Conservation (phyloP, 1,284 basidiomycete genomes). For the Rhodotorula sp. region DNA sequence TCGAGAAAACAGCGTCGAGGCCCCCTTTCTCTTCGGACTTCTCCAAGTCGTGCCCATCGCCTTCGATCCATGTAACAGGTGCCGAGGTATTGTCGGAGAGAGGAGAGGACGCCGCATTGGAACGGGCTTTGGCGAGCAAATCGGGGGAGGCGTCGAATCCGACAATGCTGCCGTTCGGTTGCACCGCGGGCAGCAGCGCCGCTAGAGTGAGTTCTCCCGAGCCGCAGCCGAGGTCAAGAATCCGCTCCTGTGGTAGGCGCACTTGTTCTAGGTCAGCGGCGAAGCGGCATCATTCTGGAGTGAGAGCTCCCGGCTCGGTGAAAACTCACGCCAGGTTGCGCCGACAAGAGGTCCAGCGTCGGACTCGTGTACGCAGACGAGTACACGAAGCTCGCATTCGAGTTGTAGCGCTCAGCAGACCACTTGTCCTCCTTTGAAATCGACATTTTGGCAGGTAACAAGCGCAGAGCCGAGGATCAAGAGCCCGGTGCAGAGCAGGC, state of each 20-base stretch:
- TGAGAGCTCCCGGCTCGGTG: no score
- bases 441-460: neutral
- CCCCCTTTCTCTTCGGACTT: constrained; percentile 41
- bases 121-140: constrained; percentile 59
- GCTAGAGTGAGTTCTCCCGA: constrained; percentile 66
- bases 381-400: constrained; percentile 65
- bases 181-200: constrained; percentile 13
- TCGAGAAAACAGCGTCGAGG: constrained; percentile 66
- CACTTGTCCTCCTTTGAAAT: constrained; percentile 48
- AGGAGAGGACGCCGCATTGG: constrained; percentile 52
- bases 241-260: constrained; percentile 53
- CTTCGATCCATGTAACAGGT: constrained; percentile 9
- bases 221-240: constrained; percentile 78
- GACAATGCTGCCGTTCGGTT: constrained; percentile 57
- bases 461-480: neutral
- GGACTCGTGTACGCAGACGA: constrained; percentile 63
- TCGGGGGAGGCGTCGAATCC: constrained; percentile 67
- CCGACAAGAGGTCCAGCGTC: constrained; percentile 62
- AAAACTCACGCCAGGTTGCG: constrained; percentile 54
- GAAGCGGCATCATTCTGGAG: neutral
- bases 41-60: constrained; percentile 57
- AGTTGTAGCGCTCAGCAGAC: constrained; percentile 61
- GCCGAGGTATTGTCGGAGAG: constrained; percentile 49
- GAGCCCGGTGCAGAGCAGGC: neutral
- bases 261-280: neutral